Base-by-base conservation (phyloP, 441 rosid genomes). In the Croton setiger region DNA sequence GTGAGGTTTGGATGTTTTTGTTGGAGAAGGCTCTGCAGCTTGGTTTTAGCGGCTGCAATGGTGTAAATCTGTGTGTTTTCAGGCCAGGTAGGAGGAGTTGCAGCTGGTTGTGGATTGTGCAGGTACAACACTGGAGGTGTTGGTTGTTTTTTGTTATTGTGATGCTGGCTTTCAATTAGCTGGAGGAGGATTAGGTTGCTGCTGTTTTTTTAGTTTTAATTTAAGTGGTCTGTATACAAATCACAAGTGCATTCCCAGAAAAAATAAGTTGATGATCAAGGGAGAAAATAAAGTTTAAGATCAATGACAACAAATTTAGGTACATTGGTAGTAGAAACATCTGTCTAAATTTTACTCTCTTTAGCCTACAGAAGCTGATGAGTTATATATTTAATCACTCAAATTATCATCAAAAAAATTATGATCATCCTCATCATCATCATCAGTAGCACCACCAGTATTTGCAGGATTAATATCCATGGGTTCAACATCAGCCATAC, bases 381-480 rank as follows among this genome's bases (percentile, higher is more conserved):
- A 27, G 31, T 37, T 14, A 9, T 11, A n/a, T 7, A 47, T 39
- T 59, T 59, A 59, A 14, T 47, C 72, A 48, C 72, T 68, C 72
- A 59, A 12, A 47, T 59, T 68, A 59, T 68, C 65, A 48, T 68
- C 64, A 59, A 58, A 68, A 68, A 68, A 68, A 18, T 45, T 47
- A 35, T 68, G 48, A 59, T 56, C 72, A n/a, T 68, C 71, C 0
- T 67, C 63, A 0, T 67, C 70, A 6, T 67, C 70, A 2, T 67
- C 71, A 21, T 58, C 64, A 0, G 64, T 45, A 12, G 57, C 27
- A n/a, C 63, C 71, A 56, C 64, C 45, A 14, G 36, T 61, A 66
- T 66, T 66, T 41, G 41, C 41, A 27, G 71, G 64, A 58, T 68
- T 58, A n/a, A 58, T 43, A 57, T 68, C 71, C 71, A 68, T 6